Evolutionary conservation across 2,329 filamentous ascomycete genomes (phyloP), one percentile per base, ranked within the genome.

Genomic region (Cladosporium sp.): DNA sequence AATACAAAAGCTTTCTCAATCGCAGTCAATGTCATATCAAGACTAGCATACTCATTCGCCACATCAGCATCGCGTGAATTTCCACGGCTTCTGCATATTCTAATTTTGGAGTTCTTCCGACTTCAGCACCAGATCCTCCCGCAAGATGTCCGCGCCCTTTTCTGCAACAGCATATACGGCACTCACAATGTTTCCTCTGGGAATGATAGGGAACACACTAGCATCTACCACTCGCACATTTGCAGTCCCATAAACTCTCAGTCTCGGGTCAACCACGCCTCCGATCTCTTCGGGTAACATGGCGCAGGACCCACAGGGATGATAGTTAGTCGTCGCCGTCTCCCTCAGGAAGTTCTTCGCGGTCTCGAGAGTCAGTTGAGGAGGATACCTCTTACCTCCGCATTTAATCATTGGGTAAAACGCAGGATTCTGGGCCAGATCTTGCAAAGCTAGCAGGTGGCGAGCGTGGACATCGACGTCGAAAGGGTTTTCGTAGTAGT

Each of bases 221-320:
- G 61, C 63, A 61, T 72, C 70, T 11, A 69, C 60, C 4, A 71
- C 64, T 13, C 69, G 57, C 29, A 72, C 50, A 7, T 62, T 61
- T 38, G 58, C 55, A 4, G 67, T 65, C 0, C 69, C 69, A 27
- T 70, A 65, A 0, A 72, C 68, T 18, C 56, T 59, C 33, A 71
- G 53, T 29, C 61, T 59, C 7, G 56, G 58, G 54, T 72, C 68
- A 4, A 72, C 67, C 1, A 68, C 65, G 2, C 58, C 58, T 3
- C 53, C 55, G 11, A 43, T 35, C 9, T 53, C 43, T 29, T 53
- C 49, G 6, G 53, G 48, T 49, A 43, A 32, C 51, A 61, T 67
- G 1, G 69, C 61, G 42, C 67, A 70, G 0, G 68, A 71, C 3
- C 71, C 72, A 15, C 61, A 64, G 12, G 68, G 65, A 55, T 74